Conservation (phyloP, 2,329 filamentous ascomycete genomes). For the Colletotrichum gigasporum region DNA sequence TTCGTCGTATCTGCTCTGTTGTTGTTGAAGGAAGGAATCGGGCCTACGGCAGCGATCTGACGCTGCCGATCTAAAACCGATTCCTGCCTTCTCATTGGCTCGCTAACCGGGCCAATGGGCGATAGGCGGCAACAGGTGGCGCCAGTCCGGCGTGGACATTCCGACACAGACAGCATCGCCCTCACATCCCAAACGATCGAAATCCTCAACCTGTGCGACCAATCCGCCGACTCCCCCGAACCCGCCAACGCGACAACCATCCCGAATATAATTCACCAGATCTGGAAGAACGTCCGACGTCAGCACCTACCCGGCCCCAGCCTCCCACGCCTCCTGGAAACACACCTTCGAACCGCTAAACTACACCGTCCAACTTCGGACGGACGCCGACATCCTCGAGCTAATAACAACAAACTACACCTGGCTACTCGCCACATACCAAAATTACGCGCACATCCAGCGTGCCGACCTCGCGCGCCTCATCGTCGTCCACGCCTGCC, state of each 20-base stretch:
- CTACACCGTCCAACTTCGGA: constrained; percentile 38
- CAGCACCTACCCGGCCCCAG: constrained; percentile 28
- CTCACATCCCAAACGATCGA: constrained; percentile 6
- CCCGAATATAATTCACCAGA: constrained; percentile 36
- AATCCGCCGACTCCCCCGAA: background rate
- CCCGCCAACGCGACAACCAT: background rate
- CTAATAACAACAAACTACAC: constrained; percentile 33
- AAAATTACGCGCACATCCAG: constrained; percentile 36
- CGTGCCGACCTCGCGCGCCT: constrained; percentile 36
- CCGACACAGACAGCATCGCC: constrained; percentile 1
- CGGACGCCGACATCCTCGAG: constrained; percentile 33
- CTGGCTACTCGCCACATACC: constrained; percentile 36
- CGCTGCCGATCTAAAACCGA: too few species aligned
- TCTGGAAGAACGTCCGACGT: constrained; percentile 36
- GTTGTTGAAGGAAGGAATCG: too few species aligned
- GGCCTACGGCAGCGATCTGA: too few species aligned
- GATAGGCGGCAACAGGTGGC: too few species aligned
- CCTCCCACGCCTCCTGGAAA: constrained; percentile 32
- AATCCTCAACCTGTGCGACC: background rate
- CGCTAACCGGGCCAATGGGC: too few species aligned
- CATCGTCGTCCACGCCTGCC: constrained; percentile 35
- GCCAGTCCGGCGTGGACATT: too few species aligned
- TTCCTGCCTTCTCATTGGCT: too few species aligned
- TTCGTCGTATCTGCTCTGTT: too few species aligned
- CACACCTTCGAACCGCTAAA: constrained; percentile 24